Evolutionary conservation across 2,329 filamentous ascomycete species (phyloP).

Genomic region (Scedosporium aurantiacum): DNA sequence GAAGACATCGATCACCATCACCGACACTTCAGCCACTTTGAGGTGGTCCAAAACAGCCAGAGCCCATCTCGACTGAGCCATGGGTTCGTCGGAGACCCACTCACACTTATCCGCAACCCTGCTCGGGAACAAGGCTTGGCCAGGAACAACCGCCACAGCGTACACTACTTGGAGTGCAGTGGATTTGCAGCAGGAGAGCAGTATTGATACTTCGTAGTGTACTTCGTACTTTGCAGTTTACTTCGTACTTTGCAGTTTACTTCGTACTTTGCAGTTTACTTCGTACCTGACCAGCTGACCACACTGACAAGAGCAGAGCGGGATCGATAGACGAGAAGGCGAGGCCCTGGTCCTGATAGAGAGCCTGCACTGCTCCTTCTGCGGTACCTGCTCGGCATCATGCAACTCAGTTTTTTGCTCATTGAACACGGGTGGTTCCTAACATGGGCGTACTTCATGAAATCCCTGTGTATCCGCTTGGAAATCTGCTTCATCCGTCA

Average conservation of each 20-base stretch:
- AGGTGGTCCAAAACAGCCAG: neutral
- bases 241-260: too few relatives aligned
- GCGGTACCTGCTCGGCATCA: neutral
- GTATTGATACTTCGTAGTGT: too few relatives aligned
- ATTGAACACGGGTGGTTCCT: neutral
- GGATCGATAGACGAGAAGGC: too few relatives aligned
- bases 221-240: too few relatives aligned
- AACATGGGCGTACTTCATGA: too few relatives aligned
- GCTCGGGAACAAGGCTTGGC: neutral
- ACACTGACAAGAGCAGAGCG: too few relatives aligned
- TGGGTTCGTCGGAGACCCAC: neutral
- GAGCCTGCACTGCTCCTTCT: neutral
- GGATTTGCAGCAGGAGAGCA: too few relatives aligned
- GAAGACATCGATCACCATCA: neutral
- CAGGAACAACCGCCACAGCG: neutral
- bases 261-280: too few relatives aligned
- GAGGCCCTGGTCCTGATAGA: neutral
- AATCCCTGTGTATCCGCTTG: too few relatives aligned
- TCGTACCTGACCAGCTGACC: too few relatives aligned
- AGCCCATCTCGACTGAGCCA: neutral
- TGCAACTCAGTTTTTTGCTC: neutral
- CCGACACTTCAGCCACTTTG: neutral
- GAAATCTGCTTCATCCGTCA: too few relatives aligned
- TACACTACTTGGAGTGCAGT: too few relatives aligned
- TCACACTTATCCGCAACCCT: neutral